phyloP scores from a whole-genome alignment of 2,329 filamentous ascomycete genomes.

The Penicillium sp. region DNA sequence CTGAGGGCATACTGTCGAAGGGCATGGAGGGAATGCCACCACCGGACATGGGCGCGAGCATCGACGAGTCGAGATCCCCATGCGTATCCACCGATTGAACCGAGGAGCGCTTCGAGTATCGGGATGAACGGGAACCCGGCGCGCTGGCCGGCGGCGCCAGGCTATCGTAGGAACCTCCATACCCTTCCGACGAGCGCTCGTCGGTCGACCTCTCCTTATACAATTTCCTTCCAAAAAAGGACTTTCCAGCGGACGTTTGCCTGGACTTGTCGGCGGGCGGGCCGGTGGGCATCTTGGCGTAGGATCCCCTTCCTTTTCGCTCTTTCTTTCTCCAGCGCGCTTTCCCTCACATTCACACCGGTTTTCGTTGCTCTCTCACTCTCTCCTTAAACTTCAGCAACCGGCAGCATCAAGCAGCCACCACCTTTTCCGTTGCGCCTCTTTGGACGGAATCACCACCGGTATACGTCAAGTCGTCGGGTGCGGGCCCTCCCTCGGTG shows the following conservation, averaged over 20 bases:
- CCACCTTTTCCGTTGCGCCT: not conserved
- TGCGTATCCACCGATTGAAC: constrained; percentile 65
- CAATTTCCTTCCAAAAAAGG: constrained; percentile 76
- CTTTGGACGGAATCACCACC: too few relatives aligned
- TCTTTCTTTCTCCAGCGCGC: not conserved
- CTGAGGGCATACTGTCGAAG: constrained; percentile 64
- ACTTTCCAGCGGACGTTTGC: constrained; percentile 73
- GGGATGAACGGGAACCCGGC: constrained; percentile 63
- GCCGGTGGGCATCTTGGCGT: constrained; percentile 47
- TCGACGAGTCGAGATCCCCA: constrained; percentile 53
- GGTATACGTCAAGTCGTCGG: too few relatives aligned
- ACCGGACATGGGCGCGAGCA: constrained; percentile 68
- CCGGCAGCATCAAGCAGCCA: constrained; percentile 29
- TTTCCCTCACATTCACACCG: too few relatives aligned
- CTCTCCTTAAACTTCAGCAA: too few relatives aligned
- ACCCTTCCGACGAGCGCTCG: constrained; percentile 52
- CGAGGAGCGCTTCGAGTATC: constrained; percentile 67
- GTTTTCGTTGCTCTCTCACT: too few relatives aligned
- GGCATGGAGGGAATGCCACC: constrained; percentile 82
- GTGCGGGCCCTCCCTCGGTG: too few relatives aligned
- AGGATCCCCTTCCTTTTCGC: constrained; percentile 15
- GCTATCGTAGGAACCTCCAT: constrained; percentile 49
- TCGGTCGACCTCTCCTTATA: constrained; percentile 70
- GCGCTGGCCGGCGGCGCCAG: constrained; percentile 58
- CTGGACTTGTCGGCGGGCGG: constrained; percentile 69